Conservation (phyloP, 2,329 filamentous ascomycete species). For the Phoma sp. region DNA sequence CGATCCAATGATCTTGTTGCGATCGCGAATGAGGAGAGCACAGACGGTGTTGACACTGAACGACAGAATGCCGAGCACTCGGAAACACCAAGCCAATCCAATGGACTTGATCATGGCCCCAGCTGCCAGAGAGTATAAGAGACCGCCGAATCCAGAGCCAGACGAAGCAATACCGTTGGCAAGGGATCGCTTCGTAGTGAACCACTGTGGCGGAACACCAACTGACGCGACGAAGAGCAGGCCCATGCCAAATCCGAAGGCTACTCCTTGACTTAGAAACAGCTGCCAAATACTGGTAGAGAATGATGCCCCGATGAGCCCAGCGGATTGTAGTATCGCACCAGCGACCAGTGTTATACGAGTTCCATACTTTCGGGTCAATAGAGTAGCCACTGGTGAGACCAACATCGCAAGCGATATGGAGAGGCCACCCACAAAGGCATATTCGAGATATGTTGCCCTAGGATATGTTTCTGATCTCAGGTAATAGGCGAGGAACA, state of each 20-base stretch:
- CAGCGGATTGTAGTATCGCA: conserved; percentile 36
- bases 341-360: conserved; percentile 40
- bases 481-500: conserved; percentile 52
- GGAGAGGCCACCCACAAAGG: conserved; percentile 47
- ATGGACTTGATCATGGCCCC: conserved; percentile 44
- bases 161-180: conserved; percentile 49
- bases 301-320: conserved; percentile 47
- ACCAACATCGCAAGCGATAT: conserved; percentile 42
- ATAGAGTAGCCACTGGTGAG: conserved; percentile 35
- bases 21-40: conserved; percentile 36
- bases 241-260: conserved; percentile 49
- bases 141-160: conserved; percentile 49
- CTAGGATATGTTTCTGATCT: conserved; percentile 37
- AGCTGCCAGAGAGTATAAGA: conserved; percentile 35
- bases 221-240: conserved; percentile 47
- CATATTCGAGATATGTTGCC: conserved; percentile 44
- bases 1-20: conserved; percentile 42
- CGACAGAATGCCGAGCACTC: conserved; percentile 42
- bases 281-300: conserved; percentile 48
- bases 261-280: conserved; percentile 48
- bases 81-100: conserved; percentile 51
- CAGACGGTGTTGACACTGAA: conserved; percentile 34
- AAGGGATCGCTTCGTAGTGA: conserved; percentile 44
- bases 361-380: conserved; percentile 30
- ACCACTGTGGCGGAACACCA: conserved; percentile 51